Evolutionary conservation across 495 filamentous ascomycete genomes (phyloP), one percentile per base, ranked within the genome.

Genomic region (Rhypophila decipiens): DNA sequence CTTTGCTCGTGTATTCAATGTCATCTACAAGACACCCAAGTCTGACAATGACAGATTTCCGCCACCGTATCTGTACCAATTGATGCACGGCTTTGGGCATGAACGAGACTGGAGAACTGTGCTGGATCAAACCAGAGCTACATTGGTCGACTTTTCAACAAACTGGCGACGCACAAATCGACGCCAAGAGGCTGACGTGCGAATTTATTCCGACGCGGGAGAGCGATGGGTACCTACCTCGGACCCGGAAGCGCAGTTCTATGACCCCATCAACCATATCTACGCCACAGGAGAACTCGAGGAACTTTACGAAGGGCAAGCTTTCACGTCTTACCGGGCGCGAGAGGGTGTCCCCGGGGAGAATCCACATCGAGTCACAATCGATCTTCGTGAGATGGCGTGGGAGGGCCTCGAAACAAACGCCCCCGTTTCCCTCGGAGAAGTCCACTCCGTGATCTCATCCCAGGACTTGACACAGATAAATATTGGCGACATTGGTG

Each of bases 1-100:
- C 36, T 50, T 50, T 24, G 41, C 41, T 9, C 48, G 48, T 15
- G 34, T 50, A 0, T 50, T 44, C 42, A 44, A 50, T 27, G 18
- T 45, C 5, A 33, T 39, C 12, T 45, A 44, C 42, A 50, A 50
- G 24, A 34, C 36, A 2, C 48, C 41, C 18, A 41, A 34, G 19
- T 23, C 36, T 2, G 35, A 50, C 35, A 40, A 1, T 3, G 13
- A 4, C 2, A 29, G 15, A 2, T 45, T 11, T 35, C 17, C 42
- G 0, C 35, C 17, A 5, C 29, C 46, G 11, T 17, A 7, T 9
- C 12, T 34, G 21, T 50, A 20, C 22, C 35, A 40, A 15, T 20
- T 19, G 8, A 5, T 29, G 19, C 17, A 40, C 40, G 42, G 35
- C 17, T 2, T 22, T n/a, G 24, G 29, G 2, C 23, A 8, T 1